These are phyloP conservation scores for Cephalotrichum gorgonifer DNA, from an alignment of 2,329 filamentous ascomycete genomes.

Conservation along the genomic window DNA sequence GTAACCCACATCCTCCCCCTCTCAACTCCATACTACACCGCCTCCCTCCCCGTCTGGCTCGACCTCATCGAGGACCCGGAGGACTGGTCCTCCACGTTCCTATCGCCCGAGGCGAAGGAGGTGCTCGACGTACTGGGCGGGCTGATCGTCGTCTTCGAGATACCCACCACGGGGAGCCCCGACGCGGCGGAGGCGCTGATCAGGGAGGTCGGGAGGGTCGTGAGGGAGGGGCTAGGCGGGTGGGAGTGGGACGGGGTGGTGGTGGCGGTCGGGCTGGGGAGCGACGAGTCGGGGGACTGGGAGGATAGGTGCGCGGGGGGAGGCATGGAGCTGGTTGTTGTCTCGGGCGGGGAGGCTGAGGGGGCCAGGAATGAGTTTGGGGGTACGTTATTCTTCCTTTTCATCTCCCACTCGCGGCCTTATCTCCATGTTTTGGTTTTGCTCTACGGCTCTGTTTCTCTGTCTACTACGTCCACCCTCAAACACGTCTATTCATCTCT, in stretches of 20 bases:
- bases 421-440: not conserved
- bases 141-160: constrained; percentile 33
- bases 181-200: constrained; percentile 30
- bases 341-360: constrained; percentile 24
- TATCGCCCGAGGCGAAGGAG: constrained; percentile 49
- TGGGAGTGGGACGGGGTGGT: constrained; percentile 56
- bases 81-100: constrained; percentile 46
- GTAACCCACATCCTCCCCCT: constrained; percentile 45
- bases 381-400: constrained; percentile 25
- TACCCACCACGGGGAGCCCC: constrained; percentile 7
- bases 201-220: constrained; percentile 40
- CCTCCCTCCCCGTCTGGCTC: constrained; percentile 55
- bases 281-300: constrained; percentile 54
- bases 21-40: constrained; percentile 50
- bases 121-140: constrained; percentile 52
- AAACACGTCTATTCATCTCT: not conserved
- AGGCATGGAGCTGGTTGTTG: constrained; percentile 54
- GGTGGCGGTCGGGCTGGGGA: constrained; percentile 49
- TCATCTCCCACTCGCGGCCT: not conserved
- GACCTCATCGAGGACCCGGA: constrained; percentile 36
- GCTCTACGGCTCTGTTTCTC: too few species aligned
- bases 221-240: constrained; percentile 46
- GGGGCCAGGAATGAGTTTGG: constrained; percentile 45
- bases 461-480: too few species aligned
- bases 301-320: constrained; percentile 47